Conservation (phyloP, 148 eudicot genomes). For the Hydrangea macrophylla region DNA sequence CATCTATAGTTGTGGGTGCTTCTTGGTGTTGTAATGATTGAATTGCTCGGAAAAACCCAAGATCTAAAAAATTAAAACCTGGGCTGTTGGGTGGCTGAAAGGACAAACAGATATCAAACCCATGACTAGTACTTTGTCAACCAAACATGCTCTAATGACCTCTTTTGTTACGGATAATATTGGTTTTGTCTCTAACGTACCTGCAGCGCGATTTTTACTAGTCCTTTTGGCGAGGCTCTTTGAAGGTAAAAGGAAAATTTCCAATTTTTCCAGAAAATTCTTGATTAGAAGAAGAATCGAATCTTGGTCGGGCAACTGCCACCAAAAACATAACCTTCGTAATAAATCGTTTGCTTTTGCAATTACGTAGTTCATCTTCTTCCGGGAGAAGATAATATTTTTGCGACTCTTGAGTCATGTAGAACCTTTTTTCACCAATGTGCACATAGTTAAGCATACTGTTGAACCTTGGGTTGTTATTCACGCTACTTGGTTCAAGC, state of each 20-base stretch:
- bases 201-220: slow-evolving; percentile 21
- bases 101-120: too few species aligned
- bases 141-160: slow-evolving; percentile 6
- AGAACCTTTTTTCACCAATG: slow-evolving; percentile 21
- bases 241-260: slow-evolving; percentile 10
- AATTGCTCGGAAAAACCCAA: too few species aligned
- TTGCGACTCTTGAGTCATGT: not conserved
- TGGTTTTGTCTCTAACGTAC: slow-evolving; percentile 27
- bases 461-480: not conserved
- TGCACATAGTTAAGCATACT: slow-evolving; percentile 2
- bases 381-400: too few species aligned
- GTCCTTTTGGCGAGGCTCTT: slow-evolving; percentile 18
- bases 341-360: slow-evolving; percentile 17
- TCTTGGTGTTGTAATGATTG: too few species aligned
- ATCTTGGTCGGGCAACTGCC: slow-evolving; percentile 26
- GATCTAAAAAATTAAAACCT: too few species aligned
- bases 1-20: too few species aligned
- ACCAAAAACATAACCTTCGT: slow-evolving; percentile 30
- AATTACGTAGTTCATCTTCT: too few species aligned
- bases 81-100: too few species aligned
- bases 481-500: not conserved
- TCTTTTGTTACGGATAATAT: too few species aligned
- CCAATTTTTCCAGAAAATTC: slow-evolving; percentile 25
- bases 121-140: slow-evolving; percentile 23
- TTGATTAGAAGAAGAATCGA: slow-evolving; percentile 4